Evolutionary conservation across 129 eudicot genomes (phyloP).

Genomic region (Solidago caesia): DNA sequence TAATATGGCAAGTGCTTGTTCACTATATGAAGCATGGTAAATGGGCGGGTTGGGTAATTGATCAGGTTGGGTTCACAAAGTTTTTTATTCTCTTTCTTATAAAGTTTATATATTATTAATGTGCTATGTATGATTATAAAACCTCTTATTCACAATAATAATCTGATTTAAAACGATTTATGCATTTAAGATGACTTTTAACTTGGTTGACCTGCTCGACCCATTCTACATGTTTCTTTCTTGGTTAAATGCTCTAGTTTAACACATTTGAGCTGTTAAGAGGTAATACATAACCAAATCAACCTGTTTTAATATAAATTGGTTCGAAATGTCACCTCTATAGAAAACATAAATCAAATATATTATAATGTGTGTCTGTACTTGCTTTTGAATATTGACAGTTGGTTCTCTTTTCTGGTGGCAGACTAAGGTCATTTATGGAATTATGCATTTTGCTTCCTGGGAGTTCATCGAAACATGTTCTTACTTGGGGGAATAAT

Average conservation of each 20-base stretch:
- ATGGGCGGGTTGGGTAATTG: neutral
- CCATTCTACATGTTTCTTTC: neutral
- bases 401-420: slow-evolving; percentile 25
- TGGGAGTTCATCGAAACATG: slow-evolving; percentile 61
- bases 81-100: neutral
- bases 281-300: neutral
- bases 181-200: neutral
- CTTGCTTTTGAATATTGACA: slow-evolving; percentile 14
- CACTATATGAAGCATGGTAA: neutral
- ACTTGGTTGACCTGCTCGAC: neutral
- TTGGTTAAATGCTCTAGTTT: neutral
- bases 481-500: slow-evolving; percentile 38
- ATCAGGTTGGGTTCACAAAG: neutral
- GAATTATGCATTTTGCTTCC: slow-evolving; percentile 93
- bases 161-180: neutral
- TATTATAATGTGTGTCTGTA: neutral
- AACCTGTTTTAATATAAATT: neutral
- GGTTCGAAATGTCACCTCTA: neutral
- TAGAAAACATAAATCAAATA: neutral
- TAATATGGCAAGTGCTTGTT: neutral
- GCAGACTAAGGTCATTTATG: slow-evolving; percentile 92
- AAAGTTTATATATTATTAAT: neutral
- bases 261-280: neutral
- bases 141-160: neutral
- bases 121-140: neutral